Conservation (phyloP, 768 basidiomycete genomes). For the Pisolithus orientalis region DNA sequence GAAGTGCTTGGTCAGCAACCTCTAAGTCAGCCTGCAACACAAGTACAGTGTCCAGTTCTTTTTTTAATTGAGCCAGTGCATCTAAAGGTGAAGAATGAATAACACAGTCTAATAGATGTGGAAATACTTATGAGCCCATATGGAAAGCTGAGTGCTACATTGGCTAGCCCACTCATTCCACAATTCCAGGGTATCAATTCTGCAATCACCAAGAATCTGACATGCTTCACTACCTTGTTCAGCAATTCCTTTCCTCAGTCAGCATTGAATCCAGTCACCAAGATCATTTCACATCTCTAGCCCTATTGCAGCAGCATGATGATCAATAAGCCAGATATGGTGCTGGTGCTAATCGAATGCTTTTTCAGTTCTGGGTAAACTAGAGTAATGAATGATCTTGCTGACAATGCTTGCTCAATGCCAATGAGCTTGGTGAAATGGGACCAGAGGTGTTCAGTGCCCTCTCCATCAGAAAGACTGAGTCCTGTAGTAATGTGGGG, state of each 20-base stretch:
- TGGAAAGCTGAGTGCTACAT: slow-evolving; percentile 1
- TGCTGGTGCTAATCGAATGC: slow-evolving; percentile 9
- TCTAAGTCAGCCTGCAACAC: slow-evolving; percentile 26
- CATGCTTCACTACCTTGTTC: slow-evolving; percentile 3
- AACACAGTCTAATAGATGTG: neutral
- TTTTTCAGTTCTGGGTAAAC: too few relatives aligned
- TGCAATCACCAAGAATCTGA: neutral
- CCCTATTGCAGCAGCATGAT: slow-evolving; percentile 22
- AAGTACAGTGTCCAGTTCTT: slow-evolving; percentile 28
- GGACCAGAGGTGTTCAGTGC: slow-evolving; percentile 26
- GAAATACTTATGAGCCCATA: slow-evolving; percentile 1
- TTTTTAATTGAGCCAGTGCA: slow-evolving; percentile 17
- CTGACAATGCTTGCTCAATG: slow-evolving; percentile 25
- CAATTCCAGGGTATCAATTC: neutral
- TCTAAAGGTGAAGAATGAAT: slow-evolving; percentile 18
- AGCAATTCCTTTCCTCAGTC: slow-evolving; percentile 13
- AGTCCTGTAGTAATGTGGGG: neutral
- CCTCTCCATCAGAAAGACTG: slow-evolving; percentile 5
- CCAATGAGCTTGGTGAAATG: slow-evolving; percentile 28
- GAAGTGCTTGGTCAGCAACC: slow-evolving; percentile 16
- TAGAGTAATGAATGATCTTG: slow-evolving; percentile 11
- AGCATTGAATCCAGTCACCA: slow-evolving; percentile 27
- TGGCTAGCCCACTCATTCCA: slow-evolving; percentile 1
- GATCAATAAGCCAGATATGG: slow-evolving; percentile 31
- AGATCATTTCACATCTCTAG: slow-evolving; percentile 22